Base-by-base conservation (phyloP, 2,329 filamentous ascomycete genomes). In the Alternaria dauci region DNA sequence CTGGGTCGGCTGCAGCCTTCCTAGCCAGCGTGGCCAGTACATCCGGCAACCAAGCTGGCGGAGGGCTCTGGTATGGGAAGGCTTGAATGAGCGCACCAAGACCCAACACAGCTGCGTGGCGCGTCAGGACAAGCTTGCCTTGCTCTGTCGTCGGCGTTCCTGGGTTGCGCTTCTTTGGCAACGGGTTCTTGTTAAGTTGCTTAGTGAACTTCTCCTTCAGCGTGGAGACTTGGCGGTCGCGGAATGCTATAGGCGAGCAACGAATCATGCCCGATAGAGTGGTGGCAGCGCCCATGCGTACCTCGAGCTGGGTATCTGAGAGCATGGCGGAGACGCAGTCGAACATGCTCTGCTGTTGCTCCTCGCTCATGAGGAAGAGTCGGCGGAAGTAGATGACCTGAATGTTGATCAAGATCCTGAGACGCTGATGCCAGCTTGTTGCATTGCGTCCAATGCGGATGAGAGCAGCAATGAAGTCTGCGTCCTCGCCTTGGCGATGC, bases 311-410 rank as follows among this genome's bases (percentile, higher is more conserved):
- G 2, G 88, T 78, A 72, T 99, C 95, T 62, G 91, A 88, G 7
- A 99, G 86, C 96, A 99, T 99, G 68, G 91, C 91, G 41, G 94
- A 93, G n/a, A 99, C 94, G 56, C 94, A 96, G 44, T 91, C 89
- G 75, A 98, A 96, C 16, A 99, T 87, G 34, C 88, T 86, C 69
- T 92, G 86, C 55, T 95, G 91, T 76, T 97, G 90, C 8, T 86
- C 81, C 7, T 86, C 83, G 32, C 88, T 87, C 68, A 96, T 91
- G 28, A 98, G 83, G 84, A 99, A 99, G 38, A 99, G 86, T 26
- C 94, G 91, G 52, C 95, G 91, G 87, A 98, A 99, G 83, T 97
- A 99, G 70, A 99, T 90, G 66, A 98, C 94, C 74, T 99, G 96
- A 84, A 99, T 97, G 80, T 98, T 98, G 81, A 99, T 94, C 69